Evolutionary conservation across 345 rosid genomes (phyloP).

Genomic region (Cardamine occulta): DNA sequence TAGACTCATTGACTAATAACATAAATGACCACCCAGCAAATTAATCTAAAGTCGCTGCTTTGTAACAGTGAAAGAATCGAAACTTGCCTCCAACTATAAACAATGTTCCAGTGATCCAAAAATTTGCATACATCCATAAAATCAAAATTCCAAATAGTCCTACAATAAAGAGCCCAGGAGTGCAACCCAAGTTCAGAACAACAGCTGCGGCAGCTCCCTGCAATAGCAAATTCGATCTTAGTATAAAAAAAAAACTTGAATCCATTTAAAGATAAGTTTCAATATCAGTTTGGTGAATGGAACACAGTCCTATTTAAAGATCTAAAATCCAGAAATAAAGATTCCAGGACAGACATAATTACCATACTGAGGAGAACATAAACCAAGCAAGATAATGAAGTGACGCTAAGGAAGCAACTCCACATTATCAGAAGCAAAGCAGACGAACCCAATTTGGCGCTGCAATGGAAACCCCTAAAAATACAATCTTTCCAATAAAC

Average conservation of each 20-base stretch:
- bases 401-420: constrained; percentile 96
- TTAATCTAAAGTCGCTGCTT: not conserved
- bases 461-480: constrained; percentile 69
- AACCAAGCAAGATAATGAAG: constrained; percentile 84
- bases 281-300: not conserved
- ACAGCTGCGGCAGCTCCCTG: constrained; percentile 95
- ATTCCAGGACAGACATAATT: constrained; percentile 17
- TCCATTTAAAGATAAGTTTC: not conserved
- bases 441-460: constrained; percentile 77
- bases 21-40: constrained; percentile 5
- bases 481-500: constrained; percentile 76
- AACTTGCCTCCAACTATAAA: constrained; percentile 93
- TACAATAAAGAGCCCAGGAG: constrained; percentile 93
- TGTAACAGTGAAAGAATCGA: not conserved
- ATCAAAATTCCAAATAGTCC: constrained; percentile 84
- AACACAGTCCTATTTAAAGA: constrained; percentile 1
- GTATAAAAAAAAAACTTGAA: not conserved
- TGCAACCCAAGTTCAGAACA: constrained; percentile 80
- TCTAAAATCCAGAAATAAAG: constrained; percentile 15
- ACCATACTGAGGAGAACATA: constrained; percentile 89
- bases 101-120: constrained; percentile 94
- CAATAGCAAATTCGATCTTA: constrained; percentile 31
- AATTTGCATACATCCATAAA: constrained; percentile 98
- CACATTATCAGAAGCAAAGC: constrained; percentile 91
- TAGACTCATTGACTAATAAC: constrained; percentile 1